Base-by-base conservation (phyloP, 2,329 filamentous ascomycete species). In the Colletotrichum sp. region DNA sequence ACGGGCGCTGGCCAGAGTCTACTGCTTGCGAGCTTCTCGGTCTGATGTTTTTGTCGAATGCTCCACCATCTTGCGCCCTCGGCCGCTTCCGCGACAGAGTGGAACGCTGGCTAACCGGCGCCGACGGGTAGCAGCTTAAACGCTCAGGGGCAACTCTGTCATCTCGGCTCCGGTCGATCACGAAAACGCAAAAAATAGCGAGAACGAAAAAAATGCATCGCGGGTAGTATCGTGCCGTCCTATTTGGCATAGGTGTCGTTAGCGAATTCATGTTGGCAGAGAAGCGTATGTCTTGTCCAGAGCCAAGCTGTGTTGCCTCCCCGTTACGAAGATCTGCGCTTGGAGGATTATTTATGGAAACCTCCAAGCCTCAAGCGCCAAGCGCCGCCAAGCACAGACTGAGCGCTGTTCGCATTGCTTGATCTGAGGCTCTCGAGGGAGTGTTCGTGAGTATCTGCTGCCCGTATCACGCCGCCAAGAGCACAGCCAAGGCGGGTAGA, bases 71-170 rank as follows among this genome's bases (percentile, higher is more conserved):
- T 22, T 52, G 10, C 44, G n/a, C 52, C n/a, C 7, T 72, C 72
- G 72, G 72, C 24, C 26, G n/a, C 22, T 39, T 75, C 72, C 62
- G 72, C 68, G 72, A 72, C 44, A 63, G 24, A 16, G 18, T 15
- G 16, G 26, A 64, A 22, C 57, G 34, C 39, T 26, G 24, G 36
- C 57, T 34, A 60, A 26, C 34, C 32, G 63, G 39, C 64, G 63
- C 64, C 57, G 57, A 24, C 8, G 28, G 30, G 18, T 22, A 48
- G 64, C 13, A 63, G 57, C 55, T 32, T 18, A 39, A 73, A 73
- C 16, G 59, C 18, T 67, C 39, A 68, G 59, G 70, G 70, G 59
- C 44, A 75, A 73, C 69, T 73, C 18, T 72, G 26, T 75, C 16
- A 36, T 68, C 68, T 73, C 73, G 69, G 73, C 63, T 68, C 62